A percentile compares a stretch with the other conserved stretches of the same genome.
phyloP scores from a whole-genome alignment of 257 asterid genomes.

The Galeopsis tetrahit region DNA sequence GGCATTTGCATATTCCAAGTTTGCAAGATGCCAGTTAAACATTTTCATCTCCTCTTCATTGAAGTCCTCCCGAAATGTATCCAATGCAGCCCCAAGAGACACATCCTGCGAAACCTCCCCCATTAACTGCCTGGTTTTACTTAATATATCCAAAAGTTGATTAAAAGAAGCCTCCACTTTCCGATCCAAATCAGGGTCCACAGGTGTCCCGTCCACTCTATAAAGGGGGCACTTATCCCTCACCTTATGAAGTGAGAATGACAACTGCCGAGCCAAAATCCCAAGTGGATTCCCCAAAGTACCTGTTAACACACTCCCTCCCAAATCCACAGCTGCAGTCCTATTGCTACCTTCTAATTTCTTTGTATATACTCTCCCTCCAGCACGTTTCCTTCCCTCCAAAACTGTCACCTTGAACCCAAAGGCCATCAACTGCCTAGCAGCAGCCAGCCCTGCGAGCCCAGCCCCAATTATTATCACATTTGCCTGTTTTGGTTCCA shows the following conservation, averaged over 20 bases:
- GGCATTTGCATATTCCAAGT: slow-evolving; percentile 96
- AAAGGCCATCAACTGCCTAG: slow-evolving; percentile 90
- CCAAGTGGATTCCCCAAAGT: slow-evolving; percentile 92
- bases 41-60: slow-evolving; percentile 71
- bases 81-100: slow-evolving; percentile 95
- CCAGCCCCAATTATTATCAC: slow-evolving; percentile 94
- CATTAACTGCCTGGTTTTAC: slow-evolving; percentile 72
- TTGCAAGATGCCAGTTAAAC: slow-evolving; percentile 95
- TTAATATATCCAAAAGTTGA: slow-evolving; percentile 66
- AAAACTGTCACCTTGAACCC: slow-evolving; percentile 87
- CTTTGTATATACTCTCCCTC: slow-evolving; percentile 89
- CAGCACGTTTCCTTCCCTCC: slow-evolving; percentile 89
- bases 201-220: slow-evolving; percentile 61
- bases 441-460: slow-evolving; percentile 93
- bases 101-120: slow-evolving; percentile 94
- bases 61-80: slow-evolving; percentile 66
- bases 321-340: slow-evolving; percentile 90
- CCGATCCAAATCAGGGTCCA: slow-evolving; percentile 66
- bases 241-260: slow-evolving; percentile 83
- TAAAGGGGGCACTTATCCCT: slow-evolving; percentile 91
- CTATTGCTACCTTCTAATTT: slow-evolving; percentile 60
- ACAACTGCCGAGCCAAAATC: slow-evolving; percentile 86
- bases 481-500: slow-evolving; percentile 52
- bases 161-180: slow-evolving; percentile 76
- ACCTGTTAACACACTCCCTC: slow-evolving; percentile 92